A percentile compares a stretch with the other conserved stretches of the same genome.
These are phyloP conservation scores for Selenicereus undatus DNA, from an alignment of 148 eudicot species.

Conservation along the genomic window DNA sequence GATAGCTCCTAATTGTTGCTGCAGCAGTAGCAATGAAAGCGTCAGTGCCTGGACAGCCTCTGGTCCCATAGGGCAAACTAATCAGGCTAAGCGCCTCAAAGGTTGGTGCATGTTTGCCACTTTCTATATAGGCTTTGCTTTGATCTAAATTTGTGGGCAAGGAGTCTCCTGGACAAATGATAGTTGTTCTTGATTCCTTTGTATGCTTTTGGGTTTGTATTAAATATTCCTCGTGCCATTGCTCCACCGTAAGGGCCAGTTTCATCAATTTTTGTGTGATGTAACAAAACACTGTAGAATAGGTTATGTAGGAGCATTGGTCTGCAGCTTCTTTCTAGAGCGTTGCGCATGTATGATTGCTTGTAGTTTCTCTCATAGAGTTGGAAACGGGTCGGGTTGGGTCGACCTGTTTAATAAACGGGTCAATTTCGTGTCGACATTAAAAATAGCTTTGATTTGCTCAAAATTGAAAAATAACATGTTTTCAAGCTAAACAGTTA, in stretches of 20 bases:
- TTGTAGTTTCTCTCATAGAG: neutral
- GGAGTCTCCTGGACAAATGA: neutral
- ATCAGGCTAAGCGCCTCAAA: constrained; percentile 22
- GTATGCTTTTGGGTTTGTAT: neutral
- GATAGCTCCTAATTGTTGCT: constrained; percentile 21
- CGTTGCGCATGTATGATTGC: neutral
- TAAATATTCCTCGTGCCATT: neutral
- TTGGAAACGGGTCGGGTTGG: too few relatives aligned
- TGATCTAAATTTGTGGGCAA: neutral
- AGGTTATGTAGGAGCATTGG: neutral
- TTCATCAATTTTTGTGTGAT: neutral
- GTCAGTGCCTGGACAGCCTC: constrained; percentile 22
- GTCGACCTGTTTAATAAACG: too few relatives aligned
- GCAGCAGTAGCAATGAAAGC: constrained; percentile 41
- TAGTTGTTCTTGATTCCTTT: too few relatives aligned
- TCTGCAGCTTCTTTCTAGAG: neutral
- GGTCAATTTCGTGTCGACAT: too few relatives aligned
- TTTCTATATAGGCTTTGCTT: neutral
- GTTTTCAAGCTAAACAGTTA: too few relatives aligned
- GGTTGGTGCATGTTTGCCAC: constrained; percentile 21
- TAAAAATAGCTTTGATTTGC: too few relatives aligned
- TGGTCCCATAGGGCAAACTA: constrained; percentile 12
- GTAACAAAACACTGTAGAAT: neutral
- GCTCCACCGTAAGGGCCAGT: neutral
- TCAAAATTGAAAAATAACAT: too few relatives aligned